Conservation (phyloP, 1,139 yeast genomes). For the Fermentozyma sake region DNA sequence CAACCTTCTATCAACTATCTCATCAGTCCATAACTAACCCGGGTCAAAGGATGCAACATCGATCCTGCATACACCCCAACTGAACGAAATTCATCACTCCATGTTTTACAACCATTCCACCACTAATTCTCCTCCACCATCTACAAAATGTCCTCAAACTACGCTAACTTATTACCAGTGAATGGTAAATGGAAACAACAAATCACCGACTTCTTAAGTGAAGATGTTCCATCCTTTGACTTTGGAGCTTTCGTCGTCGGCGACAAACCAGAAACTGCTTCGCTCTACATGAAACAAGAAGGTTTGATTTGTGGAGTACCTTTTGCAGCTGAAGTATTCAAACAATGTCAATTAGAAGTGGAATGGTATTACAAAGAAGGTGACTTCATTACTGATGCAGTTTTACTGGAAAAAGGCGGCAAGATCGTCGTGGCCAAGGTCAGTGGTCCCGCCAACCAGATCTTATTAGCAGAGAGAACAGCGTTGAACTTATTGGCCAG, state of each 20-base stretch:
- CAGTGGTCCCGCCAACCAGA: constrained; percentile 73
- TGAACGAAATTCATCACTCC: too few species aligned
- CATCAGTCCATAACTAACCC: too few species aligned
- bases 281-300: constrained; percentile 71
- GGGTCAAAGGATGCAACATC: too few species aligned
- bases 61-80: too few species aligned
- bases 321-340: constrained; percentile 80
- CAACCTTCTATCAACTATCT: too few species aligned
- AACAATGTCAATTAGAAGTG: constrained; percentile 66
- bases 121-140: background rate
- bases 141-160: constrained; percentile 8
- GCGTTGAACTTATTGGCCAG: constrained; percentile 80
- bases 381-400: constrained; percentile 38
- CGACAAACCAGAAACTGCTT: constrained; percentile 61
- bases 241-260: constrained; percentile 97
- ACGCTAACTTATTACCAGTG: constrained; percentile 62
- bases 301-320: constrained; percentile 90
- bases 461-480: constrained; percentile 80
- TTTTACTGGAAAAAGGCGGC: constrained; percentile 39
- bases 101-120: too few species aligned
- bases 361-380: constrained; percentile 80
- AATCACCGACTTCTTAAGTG: constrained; percentile 70
- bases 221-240: constrained; percentile 92
- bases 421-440: constrained; percentile 76
- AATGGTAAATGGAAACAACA: constrained; percentile 78